Conservation (phyloP, 2,329 filamentous ascomycete genomes). For the Talaromyces sp. region DNA sequence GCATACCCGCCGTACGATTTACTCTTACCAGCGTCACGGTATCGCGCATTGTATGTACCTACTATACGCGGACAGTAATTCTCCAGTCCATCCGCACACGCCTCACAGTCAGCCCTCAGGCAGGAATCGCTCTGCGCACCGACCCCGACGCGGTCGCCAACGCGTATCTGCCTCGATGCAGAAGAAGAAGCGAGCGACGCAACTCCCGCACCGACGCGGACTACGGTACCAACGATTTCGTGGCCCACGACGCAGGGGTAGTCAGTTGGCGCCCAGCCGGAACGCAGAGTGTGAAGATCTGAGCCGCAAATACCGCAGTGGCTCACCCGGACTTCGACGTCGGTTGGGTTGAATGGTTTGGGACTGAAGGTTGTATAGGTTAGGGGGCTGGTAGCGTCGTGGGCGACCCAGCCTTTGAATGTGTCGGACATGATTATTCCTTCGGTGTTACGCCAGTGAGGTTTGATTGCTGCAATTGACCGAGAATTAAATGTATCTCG, state of each 20-base stretch:
- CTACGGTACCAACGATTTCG: slow-evolving; percentile 61
- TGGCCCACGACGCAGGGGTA: slow-evolving; percentile 58
- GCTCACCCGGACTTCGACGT: slow-evolving; percentile 63
- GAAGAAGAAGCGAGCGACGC: slow-evolving; percentile 7
- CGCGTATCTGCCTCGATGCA: slow-evolving; percentile 40
- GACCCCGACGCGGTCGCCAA: slow-evolving; percentile 63
- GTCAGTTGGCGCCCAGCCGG: slow-evolving; percentile 43
- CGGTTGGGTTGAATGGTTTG: slow-evolving; percentile 54
- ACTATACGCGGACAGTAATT: slow-evolving; percentile 39
- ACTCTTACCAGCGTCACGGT: slow-evolving; percentile 27
- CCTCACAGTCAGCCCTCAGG: slow-evolving; percentile 40
- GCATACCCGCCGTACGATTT: slow-evolving; percentile 36
- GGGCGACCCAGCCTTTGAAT: slow-evolving; percentile 41
- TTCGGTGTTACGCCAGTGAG: background rate
- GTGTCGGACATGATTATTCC: slow-evolving; percentile 17
- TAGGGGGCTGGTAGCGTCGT: slow-evolving; percentile 31
- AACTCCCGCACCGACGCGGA: slow-evolving; percentile 50
- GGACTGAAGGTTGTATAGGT: slow-evolving; percentile 36
- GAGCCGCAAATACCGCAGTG: slow-evolving; percentile 66
- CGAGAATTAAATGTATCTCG: no score
- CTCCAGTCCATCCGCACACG: slow-evolving; percentile 37
- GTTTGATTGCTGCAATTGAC: background rate
- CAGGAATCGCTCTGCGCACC: slow-evolving; percentile 60
- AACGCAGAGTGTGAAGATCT: slow-evolving; percentile 58
- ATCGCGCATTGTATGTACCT: slow-evolving; percentile 38